phyloP scores from a whole-genome alignment of 768 basidiomycete genomes.

The Lentinula guzmanii region DNA sequence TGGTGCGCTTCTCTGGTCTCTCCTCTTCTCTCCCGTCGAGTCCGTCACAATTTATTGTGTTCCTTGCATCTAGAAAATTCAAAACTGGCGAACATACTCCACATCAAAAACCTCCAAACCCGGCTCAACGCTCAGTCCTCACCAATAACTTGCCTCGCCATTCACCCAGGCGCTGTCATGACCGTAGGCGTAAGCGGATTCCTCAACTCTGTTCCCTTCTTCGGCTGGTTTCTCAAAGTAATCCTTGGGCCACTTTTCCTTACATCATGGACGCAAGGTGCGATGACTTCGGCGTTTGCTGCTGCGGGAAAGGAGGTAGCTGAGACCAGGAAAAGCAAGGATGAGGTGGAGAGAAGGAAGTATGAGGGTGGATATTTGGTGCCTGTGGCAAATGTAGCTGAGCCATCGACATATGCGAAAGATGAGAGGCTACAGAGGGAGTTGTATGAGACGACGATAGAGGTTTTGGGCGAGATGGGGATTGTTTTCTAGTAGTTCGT shows the following conservation, averaged over 20 bases:
- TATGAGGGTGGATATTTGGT: constrained; percentile 15
- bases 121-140: constrained; percentile 22
- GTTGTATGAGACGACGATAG: constrained; percentile 21
- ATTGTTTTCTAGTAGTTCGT: no score
- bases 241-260: constrained; percentile 14
- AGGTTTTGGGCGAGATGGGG: constrained; percentile 16
- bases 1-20: constrained; percentile 3
- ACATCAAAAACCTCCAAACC: constrained; percentile 35
- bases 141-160: constrained; percentile 19
- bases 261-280: constrained; percentile 16
- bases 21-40: not conserved
- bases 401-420: constrained; percentile 9
- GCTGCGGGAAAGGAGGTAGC: constrained; percentile 20
- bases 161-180: constrained; percentile 24
- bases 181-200: constrained; percentile 12
- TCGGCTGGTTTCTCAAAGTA: constrained; percentile 15
- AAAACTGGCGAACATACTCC: constrained; percentile 17
- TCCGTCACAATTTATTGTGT: not conserved
- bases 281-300: constrained; percentile 20
- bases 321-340: no score
- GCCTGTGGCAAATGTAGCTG: constrained; percentile 15
- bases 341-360: no score
- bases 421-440: constrained; percentile 21
- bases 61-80: constrained; percentile 6
- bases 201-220: not conserved